Conservation (phyloP, 495 filamentous ascomycete genomes). For the Aspergillus panamensis region DNA sequence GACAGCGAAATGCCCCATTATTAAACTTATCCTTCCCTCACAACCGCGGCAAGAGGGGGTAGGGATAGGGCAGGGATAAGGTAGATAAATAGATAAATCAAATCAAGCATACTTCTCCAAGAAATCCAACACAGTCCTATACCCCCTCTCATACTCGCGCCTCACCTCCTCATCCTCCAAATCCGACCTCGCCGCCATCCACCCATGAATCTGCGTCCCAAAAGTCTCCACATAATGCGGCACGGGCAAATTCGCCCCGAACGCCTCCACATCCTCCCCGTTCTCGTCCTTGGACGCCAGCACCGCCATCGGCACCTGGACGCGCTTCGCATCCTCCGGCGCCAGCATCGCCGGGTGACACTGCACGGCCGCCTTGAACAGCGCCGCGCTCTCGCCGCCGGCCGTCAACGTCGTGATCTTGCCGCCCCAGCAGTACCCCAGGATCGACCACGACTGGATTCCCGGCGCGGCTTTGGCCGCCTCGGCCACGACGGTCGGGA, state of each 20-base stretch:
- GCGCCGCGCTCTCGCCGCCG: conserved; percentile 40
- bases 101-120: conserved; percentile 68
- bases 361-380: conserved; percentile 67
- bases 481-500: conserved; percentile 59
- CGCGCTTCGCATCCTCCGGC: conserved; percentile 60
- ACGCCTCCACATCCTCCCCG: conserved; percentile 64
- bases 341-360: conserved; percentile 89
- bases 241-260: conserved; percentile 59
- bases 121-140: conserved; percentile 69
- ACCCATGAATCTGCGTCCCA: conserved; percentile 79
- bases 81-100: not conserved
- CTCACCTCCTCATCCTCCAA: conserved; percentile 63
- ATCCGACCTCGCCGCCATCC: conserved; percentile 79
- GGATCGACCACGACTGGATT: conserved; percentile 74
- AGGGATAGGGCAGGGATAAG: no score
- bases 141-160: conserved; percentile 76
- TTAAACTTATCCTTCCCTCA: no score
- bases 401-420: conserved; percentile 68
- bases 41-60: no score
- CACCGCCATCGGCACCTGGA: conserved; percentile 61
- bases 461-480: conserved; percentile 42
- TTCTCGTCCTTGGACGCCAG: conserved; percentile 68
- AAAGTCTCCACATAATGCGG: conserved; percentile 79
- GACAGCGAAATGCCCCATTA: no score
- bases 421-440: conserved; percentile 97